These are phyloP conservation scores for Taphrina betulina DNA, from an alignment of 1,139 yeast species.

Conservation along the genomic window DNA sequence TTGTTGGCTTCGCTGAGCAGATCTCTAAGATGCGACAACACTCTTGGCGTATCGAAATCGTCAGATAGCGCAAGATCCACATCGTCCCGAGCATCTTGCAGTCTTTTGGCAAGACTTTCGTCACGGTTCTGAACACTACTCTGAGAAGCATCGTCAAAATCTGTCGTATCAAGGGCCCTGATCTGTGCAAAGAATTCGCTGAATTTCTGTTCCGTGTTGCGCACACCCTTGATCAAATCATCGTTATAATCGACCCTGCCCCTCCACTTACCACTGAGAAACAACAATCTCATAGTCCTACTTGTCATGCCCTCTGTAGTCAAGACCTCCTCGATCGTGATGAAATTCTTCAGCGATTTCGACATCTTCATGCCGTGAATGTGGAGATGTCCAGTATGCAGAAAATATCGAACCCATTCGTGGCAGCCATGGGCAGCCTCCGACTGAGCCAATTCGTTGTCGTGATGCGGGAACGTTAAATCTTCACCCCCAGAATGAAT, in stretches of 20 bases:
- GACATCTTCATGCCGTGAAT: conserved; percentile 99
- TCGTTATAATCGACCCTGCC: conserved; percentile 89
- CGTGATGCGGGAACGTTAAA: conserved; percentile 99
- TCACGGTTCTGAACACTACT: conserved; percentile 38
- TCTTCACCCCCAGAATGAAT: conserved; percentile 97
- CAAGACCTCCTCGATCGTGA: conserved; percentile 89
- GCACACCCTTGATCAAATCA: conserved; percentile 50
- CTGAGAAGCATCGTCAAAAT: conserved; percentile 43
- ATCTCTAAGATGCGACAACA: conserved; percentile 20
- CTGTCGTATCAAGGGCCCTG: conserved; percentile 60
- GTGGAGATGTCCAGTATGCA: conserved; percentile 96
- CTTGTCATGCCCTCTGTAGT: conserved; percentile 55
- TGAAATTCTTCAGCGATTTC: conserved; percentile 88
- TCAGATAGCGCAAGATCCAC: conserved; percentile 22
- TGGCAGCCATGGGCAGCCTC: conserved; percentile 86
- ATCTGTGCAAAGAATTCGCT: conserved; percentile 82
- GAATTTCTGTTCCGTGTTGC: conserved; percentile 28
- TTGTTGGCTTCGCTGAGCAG: conserved; percentile 26
- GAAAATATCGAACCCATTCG: conserved; percentile 95
- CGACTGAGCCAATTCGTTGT: conserved; percentile 93
- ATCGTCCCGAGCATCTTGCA: conserved; percentile 1
- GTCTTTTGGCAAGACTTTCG: background rate
- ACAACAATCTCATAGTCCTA: conserved; percentile 84
- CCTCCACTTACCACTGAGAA: conserved; percentile 91
- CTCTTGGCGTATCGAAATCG: conserved; percentile 29